Evolutionary conservation across 192 early-diverging fungal genomes (phyloP).

Genomic region (Obelidium mucronatum): DNA sequence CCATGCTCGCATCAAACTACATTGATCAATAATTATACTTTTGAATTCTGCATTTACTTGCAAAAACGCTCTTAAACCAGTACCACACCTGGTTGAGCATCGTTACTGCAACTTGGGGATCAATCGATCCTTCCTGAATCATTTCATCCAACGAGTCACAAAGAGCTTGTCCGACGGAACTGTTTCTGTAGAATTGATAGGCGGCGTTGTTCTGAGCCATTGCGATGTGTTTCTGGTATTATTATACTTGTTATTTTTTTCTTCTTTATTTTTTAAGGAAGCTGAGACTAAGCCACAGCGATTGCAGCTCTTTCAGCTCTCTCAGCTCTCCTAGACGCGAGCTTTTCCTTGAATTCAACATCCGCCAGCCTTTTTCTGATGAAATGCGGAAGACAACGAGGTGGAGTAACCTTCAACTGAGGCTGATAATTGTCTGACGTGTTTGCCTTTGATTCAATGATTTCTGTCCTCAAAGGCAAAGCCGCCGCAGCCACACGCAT

Average conservation of each 20-base stretch:
- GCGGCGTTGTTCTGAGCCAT: neutral
- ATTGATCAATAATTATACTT: too few relatives aligned
- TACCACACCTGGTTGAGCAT: too few relatives aligned
- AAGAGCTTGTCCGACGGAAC: slow-evolving; percentile 86
- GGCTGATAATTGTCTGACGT: slow-evolving; percentile 40
- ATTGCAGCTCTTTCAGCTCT: neutral
- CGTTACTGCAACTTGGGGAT: too few relatives aligned
- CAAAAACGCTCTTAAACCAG: too few relatives aligned
- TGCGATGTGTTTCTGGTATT: neutral
- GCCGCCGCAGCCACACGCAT: slow-evolving; percentile 68
- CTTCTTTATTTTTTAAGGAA: too few relatives aligned
- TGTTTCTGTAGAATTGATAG: slow-evolving; percentile 53
- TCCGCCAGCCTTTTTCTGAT: slow-evolving; percentile 22
- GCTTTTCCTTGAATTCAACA: slow-evolving; percentile 7
- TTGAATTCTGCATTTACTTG: too few relatives aligned
- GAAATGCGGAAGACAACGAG: slow-evolving; percentile 34
- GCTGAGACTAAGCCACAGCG: too few relatives aligned
- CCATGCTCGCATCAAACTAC: slow-evolving; percentile 87
- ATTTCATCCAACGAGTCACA: slow-evolving; percentile 97
- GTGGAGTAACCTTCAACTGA: slow-evolving; percentile 22
- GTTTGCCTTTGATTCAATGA: slow-evolving; percentile 56
- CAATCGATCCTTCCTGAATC: slow-evolving; percentile 86
- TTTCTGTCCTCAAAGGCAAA: slow-evolving; percentile 73
- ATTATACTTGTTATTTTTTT: too few relatives aligned
- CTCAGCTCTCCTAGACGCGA: slow-evolving; percentile 25